Evolutionary conservation across 2,329 filamentous ascomycete genomes (phyloP), one percentile per base, ranked within the genome.

Genomic region (Phialophora chinensis): DNA sequence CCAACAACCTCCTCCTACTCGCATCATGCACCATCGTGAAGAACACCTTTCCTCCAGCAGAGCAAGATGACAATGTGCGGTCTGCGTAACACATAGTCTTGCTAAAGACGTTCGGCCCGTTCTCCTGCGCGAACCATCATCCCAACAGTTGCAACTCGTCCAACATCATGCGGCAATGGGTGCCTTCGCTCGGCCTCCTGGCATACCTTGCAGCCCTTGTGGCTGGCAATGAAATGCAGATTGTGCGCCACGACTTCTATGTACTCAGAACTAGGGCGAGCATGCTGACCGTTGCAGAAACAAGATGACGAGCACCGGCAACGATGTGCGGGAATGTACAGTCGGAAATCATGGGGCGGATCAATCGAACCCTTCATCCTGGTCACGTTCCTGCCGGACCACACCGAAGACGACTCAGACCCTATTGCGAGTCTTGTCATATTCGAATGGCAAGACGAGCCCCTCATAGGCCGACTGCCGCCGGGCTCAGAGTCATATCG

Each of bases 311-410:
- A 89, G 42, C 91, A 94, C 75, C 85, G 88, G 75, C 91, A 97
- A 81, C 87, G 90, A 86, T 97, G 94, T 82, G 82, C 84, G 83
- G 92, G 94, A 81, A 97, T 98, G 93, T 98, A 97, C 83, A 93
- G 91, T 81, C 89, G 88, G 76, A 91, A 88, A 75, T 86, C 90
- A 59, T 98, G 94, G 94, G 92, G 92, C 73, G 94, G 94, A 66
- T 86, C 88, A 42, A 86, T 92, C 67, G 92, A 97, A 73, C 94
- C 94, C 23, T 96, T 92, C 81, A 97, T 98, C 77, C 85, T 90
- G 72, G 86, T 92, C 77, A 92, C 92, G 76, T 96, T 97, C 75
- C 66, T 72, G 12, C 66, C 69, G 10, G 80, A 90, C 49, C 85
- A 87, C 70, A 79, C 82, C 79, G 81, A 85, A 65, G 84, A 86